Conservation (phyloP, 1,139 yeast species). For the Suhomyces guaymorum region DNA sequence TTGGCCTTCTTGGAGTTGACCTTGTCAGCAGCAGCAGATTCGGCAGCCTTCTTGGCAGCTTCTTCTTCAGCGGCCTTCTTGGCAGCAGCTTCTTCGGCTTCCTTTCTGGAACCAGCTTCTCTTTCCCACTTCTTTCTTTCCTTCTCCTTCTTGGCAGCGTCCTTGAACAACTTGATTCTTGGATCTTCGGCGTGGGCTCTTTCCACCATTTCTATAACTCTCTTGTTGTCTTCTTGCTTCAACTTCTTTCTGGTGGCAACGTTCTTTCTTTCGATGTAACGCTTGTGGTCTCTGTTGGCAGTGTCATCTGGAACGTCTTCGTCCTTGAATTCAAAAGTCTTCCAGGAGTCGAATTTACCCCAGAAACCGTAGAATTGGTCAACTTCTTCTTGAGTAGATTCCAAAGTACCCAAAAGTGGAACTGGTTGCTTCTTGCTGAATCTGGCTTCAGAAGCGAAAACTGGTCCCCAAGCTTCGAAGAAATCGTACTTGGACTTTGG, state of each 20-base stretch:
- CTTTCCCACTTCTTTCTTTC: conserved; percentile 96
- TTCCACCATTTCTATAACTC: conserved; percentile 83
- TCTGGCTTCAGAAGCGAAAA: conserved; percentile 85
- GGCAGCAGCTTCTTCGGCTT: conserved; percentile 82
- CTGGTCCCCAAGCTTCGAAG: conserved; percentile 90
- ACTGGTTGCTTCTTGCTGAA: conserved; percentile 91
- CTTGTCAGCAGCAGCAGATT: conserved; percentile 68
- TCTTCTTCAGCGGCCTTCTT: conserved; percentile 84
- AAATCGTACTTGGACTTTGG: conserved; percentile 69
- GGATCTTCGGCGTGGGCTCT: conserved; percentile 91
- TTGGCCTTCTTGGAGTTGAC: conserved; percentile 82
- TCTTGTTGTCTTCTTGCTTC: conserved; percentile 96
- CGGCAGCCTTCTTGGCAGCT: conserved; percentile 73
- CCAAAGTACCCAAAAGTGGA: conserved; percentile 72
- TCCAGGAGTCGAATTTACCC: conserved; percentile 98
- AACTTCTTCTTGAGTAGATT: conserved; percentile 76
- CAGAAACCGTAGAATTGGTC: conserved; percentile 88
- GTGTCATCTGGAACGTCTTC: conserved; percentile 99
- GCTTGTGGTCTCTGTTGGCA: conserved; percentile 98
- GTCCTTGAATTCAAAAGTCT: conserved; percentile 95
- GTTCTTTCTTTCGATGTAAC: conserved; percentile 97
- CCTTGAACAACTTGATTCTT: conserved; percentile 90
- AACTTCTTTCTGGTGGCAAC: conserved; percentile 94
- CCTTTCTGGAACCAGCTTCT: conserved; percentile 96
- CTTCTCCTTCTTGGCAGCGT: conserved; percentile 91